Conservation (phyloP, 2,329 filamentous ascomycete species). For the Colletotrichum lentis region DNA sequence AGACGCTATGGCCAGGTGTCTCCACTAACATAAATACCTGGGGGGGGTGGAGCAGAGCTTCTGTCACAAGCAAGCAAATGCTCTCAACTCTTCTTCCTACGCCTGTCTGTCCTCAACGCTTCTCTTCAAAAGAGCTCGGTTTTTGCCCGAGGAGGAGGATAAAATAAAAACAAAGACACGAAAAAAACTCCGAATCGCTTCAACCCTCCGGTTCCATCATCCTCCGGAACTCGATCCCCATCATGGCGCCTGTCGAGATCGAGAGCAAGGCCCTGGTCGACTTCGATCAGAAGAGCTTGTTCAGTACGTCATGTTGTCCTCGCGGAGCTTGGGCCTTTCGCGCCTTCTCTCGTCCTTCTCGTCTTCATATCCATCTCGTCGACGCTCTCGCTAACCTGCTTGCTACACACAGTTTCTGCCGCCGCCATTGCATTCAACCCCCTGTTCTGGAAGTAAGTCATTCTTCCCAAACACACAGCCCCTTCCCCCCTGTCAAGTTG, state of each 20-base stretch:
- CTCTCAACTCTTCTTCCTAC: constrained; percentile 11
- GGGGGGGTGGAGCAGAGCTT: constrained; percentile 30
- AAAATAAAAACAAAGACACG: not conserved
- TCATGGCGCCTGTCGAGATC: constrained; percentile 51
- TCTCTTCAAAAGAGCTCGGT: constrained; percentile 11
- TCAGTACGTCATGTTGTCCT: constrained; percentile 59
- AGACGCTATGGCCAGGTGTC: constrained; percentile 38
- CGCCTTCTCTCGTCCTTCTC: not conserved
- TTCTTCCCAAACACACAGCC: not conserved
- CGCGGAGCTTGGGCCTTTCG: constrained; percentile 31
- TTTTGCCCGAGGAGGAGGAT: constrained; percentile 8
- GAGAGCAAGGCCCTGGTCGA: constrained; percentile 62
- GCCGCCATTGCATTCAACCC: constrained; percentile 92
- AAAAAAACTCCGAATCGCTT: not conserved
- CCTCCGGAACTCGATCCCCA: constrained; percentile 14
- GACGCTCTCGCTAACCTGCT: constrained; percentile 36
- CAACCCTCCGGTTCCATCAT: not conserved
- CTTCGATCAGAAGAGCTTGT: constrained; percentile 71
- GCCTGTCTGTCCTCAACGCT: constrained; percentile 32
- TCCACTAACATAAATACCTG: constrained; percentile 29
- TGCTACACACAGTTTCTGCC: constrained; percentile 73
- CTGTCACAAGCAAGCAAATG: constrained; percentile 33
- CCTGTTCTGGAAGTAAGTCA: constrained; percentile 96
- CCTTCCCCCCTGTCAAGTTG: constrained; percentile 27
- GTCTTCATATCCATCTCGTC: not conserved